These are phyloP conservation scores for Aegilops longissima DNA, from an alignment of 176 grass and related monocot genomes.

Conservation along the genomic window DNA sequence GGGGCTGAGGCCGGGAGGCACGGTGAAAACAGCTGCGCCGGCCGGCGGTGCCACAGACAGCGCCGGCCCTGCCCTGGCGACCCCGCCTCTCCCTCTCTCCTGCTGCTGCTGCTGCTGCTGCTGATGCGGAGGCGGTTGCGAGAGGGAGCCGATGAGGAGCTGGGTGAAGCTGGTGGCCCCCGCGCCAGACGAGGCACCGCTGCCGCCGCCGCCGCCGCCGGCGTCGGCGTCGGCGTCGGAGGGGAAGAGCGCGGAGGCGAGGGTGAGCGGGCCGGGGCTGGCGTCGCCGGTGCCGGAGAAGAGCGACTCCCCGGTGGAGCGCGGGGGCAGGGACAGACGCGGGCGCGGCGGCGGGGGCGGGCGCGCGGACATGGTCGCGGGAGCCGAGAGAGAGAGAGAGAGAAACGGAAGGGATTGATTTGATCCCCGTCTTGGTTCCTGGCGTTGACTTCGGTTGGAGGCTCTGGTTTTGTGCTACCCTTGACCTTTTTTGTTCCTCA, in stretches of 20 bases:
- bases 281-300: slow-evolving; percentile 56
- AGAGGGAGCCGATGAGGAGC: slow-evolving; percentile 60
- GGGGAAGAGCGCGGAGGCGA: slow-evolving; percentile 82
- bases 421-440: slow-evolving; percentile 17
- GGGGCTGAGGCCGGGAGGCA: slow-evolving; percentile 75
- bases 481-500: slow-evolving; percentile 39
- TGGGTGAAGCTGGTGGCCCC: slow-evolving; percentile 66
- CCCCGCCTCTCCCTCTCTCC: slow-evolving; percentile 30
- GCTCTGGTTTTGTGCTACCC: neutral
- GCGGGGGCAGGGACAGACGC: slow-evolving; percentile 63
- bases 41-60: slow-evolving; percentile 34
- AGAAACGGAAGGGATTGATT: neutral
- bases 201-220: slow-evolving; percentile 5
- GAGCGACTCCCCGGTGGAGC: slow-evolving; percentile 54
- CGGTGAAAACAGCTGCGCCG: slow-evolving; percentile 44
- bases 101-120: slow-evolving; percentile 2
- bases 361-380: slow-evolving; percentile 51
- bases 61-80: slow-evolving; percentile 35
- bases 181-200: slow-evolving; percentile 11
- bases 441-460: slow-evolving; percentile 32
- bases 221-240: slow-evolving; percentile 36
- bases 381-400: neutral
- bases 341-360: slow-evolving; percentile 66
- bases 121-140: slow-evolving; percentile 9
- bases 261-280: slow-evolving; percentile 87